phyloP scores from a whole-genome alignment of 139 green algal species.

The Chlamydomonas sphaeroides region DNA sequence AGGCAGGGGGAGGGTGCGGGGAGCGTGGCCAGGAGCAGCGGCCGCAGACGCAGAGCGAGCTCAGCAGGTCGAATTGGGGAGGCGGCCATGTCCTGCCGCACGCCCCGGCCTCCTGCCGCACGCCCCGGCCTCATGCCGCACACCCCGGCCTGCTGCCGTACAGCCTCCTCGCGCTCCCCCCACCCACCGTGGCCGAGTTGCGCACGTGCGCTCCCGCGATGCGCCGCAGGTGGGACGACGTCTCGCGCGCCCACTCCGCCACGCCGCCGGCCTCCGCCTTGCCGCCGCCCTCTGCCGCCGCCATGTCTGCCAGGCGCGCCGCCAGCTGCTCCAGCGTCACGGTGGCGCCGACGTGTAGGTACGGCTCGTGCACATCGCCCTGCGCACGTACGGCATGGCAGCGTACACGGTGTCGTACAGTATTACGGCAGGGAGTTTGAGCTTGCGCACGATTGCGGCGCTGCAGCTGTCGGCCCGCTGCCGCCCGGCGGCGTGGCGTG shows the following conservation, averaged over 20 bases:
- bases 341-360: slow-evolving; percentile 46
- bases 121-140: too few relatives aligned
- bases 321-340: slow-evolving; percentile 55
- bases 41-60: not conserved
- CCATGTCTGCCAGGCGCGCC: not conserved
- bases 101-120: too few relatives aligned
- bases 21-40: not conserved
- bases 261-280: slow-evolving; percentile 5
- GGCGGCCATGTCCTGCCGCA: too few relatives aligned
- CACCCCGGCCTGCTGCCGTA: too few relatives aligned
- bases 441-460: too few relatives aligned
- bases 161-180: too few relatives aligned
- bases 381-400: not conserved
- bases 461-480: not conserved
- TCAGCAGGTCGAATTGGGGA: slow-evolving; percentile 31
- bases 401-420: not conserved
- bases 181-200: slow-evolving; percentile 69
- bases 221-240: slow-evolving; percentile 60
- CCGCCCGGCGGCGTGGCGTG: not conserved
- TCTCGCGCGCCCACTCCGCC: slow-evolving; percentile 22
- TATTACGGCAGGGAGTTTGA: too few relatives aligned
- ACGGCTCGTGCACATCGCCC: not conserved
- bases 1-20: slow-evolving; percentile 46
- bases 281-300: slow-evolving; percentile 11
- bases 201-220: slow-evolving; percentile 75